phyloP scores from a whole-genome alignment of 345 rosid species.

The Citrus mangshanensis region DNA sequence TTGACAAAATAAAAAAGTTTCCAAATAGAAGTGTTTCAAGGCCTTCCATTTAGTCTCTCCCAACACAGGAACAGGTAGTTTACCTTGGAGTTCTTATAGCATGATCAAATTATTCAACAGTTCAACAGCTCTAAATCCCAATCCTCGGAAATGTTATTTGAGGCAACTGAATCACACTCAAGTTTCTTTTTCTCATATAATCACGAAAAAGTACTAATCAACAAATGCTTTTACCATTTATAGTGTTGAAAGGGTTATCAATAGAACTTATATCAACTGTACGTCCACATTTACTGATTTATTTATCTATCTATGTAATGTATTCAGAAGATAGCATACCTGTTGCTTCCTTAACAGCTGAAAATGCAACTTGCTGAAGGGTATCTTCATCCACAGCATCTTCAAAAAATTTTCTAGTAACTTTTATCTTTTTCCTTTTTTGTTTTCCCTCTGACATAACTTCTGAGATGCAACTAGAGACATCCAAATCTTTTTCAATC shows the following conservation, averaged over 20 bases:
- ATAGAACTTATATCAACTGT: background rate
- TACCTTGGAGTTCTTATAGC: background rate
- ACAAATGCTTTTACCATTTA: background rate
- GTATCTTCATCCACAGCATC: conserved; percentile 34
- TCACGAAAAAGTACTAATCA: background rate
- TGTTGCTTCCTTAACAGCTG: conserved; percentile 55
- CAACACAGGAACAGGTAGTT: background rate
- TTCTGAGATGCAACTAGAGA: conserved; percentile 20
- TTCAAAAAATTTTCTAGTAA: conserved; percentile 18
- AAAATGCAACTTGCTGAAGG: conserved; percentile 53
- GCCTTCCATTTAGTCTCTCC: background rate
- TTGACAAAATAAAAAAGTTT: background rate
- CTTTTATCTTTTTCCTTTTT: conserved; percentile 33
- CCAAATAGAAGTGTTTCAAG: background rate
- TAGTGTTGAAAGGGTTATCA: background rate
- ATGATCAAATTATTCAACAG: background rate
- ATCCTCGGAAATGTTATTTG: background rate
- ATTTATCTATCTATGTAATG: background rate
- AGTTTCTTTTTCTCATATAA: background rate
- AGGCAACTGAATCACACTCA: background rate
- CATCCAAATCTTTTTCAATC: conserved; percentile 54
- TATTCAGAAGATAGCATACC: conserved; percentile 25
- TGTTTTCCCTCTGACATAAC: conserved; percentile 13
- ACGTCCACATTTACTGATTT: background rate
- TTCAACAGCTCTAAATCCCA: background rate